Conservation (phyloP, 768 basidiomycete genomes). For the Lentinus brumalis region DNA sequence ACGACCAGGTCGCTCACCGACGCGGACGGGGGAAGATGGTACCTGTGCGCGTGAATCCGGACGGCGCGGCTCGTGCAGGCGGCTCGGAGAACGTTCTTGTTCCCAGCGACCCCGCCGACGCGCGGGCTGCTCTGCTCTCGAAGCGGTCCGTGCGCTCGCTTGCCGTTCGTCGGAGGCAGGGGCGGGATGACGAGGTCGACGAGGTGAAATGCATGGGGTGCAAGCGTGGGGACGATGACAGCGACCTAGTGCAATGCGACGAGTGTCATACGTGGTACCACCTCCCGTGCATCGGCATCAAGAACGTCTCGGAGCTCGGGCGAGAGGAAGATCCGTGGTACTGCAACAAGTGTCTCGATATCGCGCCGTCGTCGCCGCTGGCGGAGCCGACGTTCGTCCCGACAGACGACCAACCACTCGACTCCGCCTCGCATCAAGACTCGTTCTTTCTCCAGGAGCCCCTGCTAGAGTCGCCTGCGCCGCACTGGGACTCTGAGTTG, state of each 20-base stretch:
- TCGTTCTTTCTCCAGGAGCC: conserved; percentile 61
- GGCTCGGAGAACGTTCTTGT: conserved; percentile 39
- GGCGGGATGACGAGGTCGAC: conserved; percentile 42
- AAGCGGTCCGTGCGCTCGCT: conserved; percentile 69
- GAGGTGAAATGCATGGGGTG: conserved; percentile 64
- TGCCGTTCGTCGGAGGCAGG: conserved; percentile 48
- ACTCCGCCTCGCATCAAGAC: conserved; percentile 45
- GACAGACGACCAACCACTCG: conserved; percentile 52
- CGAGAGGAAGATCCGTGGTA: conserved; percentile 83
- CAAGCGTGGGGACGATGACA: conserved; percentile 64
- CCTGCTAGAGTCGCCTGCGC: conserved; percentile 56
- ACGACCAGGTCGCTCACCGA: conserved; percentile 33
- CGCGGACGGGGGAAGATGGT: conserved; percentile 65
- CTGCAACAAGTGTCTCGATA: conserved; percentile 57
- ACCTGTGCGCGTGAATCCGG: conserved; percentile 48
- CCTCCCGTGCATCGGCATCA: conserved; percentile 76
- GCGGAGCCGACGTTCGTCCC: conserved; percentile 72
- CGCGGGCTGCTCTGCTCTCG: conserved; percentile 69
- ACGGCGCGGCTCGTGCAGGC: conserved; percentile 11
- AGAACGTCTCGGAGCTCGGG: conserved; percentile 62
- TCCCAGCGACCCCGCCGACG: conserved; percentile 75
- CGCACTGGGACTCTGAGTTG: conserved; percentile 46
- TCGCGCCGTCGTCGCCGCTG: conserved; percentile 41
- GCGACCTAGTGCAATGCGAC: conserved; percentile 83
- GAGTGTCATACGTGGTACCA: conserved; percentile 83